These are phyloP conservation scores for Vitis vinifera DNA, from an alignment of 164 flowering plant genomes.

Conservation along the genomic window ASM3070453v1 NC_081822.1:35312501-35313000, in stretches of 20 bases:
- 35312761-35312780: constrained; percentile 42
- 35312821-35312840: constrained; percentile 56
- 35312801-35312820: constrained; percentile 77
- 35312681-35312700: constrained; percentile 76
- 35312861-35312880: constrained; percentile 73
- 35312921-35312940: constrained; percentile 56
- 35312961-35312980: constrained; percentile 58
- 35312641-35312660: constrained; percentile 48
- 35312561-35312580: constrained; percentile 41
- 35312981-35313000: constrained; percentile 60
- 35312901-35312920: constrained; percentile 72
- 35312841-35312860: constrained; percentile 50
- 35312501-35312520: constrained; percentile 74
- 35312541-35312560: constrained; percentile 48
- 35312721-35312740: constrained; percentile 53
- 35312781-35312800: constrained; percentile 75
- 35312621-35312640: constrained; percentile 61
- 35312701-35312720: constrained; percentile 83
- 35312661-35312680: constrained; percentile 54
- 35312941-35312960: constrained; percentile 49
- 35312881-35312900: constrained; percentile 77
- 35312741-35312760: constrained; percentile 52
- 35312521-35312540: constrained; percentile 64
- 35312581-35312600: constrained; percentile 80
- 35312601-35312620: constrained; percentile 71